Percentiles rank a stretch among this genome's conserved stretches.
Conservation (phyloP, 306 rosid species). For the Pyrus bretschneideri region DNA sequence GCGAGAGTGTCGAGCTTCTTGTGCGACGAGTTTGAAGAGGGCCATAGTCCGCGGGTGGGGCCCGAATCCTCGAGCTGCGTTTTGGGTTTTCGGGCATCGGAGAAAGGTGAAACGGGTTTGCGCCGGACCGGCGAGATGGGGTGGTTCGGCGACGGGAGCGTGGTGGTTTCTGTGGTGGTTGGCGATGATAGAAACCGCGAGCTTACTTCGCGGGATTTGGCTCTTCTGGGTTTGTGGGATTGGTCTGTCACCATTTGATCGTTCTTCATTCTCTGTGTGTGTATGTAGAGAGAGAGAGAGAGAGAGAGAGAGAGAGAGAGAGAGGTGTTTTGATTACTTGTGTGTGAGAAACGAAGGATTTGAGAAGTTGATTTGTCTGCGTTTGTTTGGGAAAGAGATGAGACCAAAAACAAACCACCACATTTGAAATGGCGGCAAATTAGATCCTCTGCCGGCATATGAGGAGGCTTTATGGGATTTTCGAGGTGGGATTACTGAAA, state of each 20-base stretch:
- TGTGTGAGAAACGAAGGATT: background rate
- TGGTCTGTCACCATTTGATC: conserved; percentile 23
- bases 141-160: conserved; percentile 24
- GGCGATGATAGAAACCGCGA: conserved; percentile 46
- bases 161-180: conserved; percentile 30
- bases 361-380: background rate
- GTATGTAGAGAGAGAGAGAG: too few species aligned
- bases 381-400: background rate
- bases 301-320: background rate
- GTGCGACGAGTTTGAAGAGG: conserved; percentile 34
- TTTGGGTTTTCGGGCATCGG: conserved; percentile 13
- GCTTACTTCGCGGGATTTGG: conserved; percentile 42
- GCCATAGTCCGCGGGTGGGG: conserved; percentile 51
- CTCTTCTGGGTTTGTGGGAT: conserved; percentile 37
- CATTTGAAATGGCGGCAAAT: conserved; percentile 29
- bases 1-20: conserved; percentile 47
- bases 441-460: conserved; percentile 31
- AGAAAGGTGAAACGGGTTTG: conserved; percentile 23
- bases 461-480: background rate
- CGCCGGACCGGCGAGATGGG: conserved; percentile 35
- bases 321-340: background rate
- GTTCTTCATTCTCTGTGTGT: conserved; percentile 21
- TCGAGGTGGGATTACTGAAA: background rate
- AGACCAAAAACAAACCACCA: conserved; percentile 14
- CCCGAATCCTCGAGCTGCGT: conserved; percentile 33